A percentile compares a stretch with the other conserved stretches of the same genome.
phyloP scores from a whole-genome alignment of 2,329 filamentous ascomycete species.

The Bipolaris bicolor region DNA sequence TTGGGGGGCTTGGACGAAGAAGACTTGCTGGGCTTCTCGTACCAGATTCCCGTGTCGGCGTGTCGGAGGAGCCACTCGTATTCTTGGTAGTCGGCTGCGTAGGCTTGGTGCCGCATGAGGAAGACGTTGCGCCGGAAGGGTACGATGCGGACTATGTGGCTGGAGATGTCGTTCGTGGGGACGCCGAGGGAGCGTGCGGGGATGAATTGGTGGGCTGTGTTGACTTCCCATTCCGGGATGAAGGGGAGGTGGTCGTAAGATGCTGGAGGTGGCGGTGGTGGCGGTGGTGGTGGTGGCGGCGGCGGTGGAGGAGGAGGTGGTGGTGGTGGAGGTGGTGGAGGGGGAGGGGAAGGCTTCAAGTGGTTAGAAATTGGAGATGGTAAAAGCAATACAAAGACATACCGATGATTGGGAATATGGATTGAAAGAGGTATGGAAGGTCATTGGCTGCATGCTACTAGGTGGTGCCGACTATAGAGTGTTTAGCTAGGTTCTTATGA shows the following conservation, averaged over 20 bases:
- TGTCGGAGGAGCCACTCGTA: constrained; percentile 38
- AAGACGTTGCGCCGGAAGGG: constrained; percentile 38
- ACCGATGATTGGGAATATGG: not conserved
- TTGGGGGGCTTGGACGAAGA: constrained; percentile 20
- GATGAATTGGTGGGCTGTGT: constrained; percentile 27
- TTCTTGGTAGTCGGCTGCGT: constrained; percentile 36
- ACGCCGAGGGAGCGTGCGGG: constrained; percentile 30
- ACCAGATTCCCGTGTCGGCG: constrained; percentile 38
- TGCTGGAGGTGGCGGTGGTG: constrained; percentile 20
- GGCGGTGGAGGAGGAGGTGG: constrained; percentile 11
- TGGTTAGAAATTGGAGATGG: not conserved
- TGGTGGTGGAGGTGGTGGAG: constrained; percentile 9
- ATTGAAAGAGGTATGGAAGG: not conserved
- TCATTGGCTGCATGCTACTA: not conserved
- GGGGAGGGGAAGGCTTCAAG: not conserved
- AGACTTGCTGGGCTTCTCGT: constrained; percentile 32
- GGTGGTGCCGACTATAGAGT: not conserved
- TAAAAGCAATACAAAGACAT: not conserved
- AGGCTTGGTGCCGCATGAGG: constrained; percentile 28
- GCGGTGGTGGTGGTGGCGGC: constrained; percentile 12
- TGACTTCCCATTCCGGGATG: constrained; percentile 13
- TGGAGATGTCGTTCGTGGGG: constrained; percentile 17
- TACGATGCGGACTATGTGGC: constrained; percentile 25
- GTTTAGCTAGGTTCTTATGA: not conserved
- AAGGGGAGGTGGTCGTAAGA: constrained; percentile 16